Evolutionary conservation across 108 stramenopile genomes (phyloP).

Genomic region (Skeletonema potamos): DNA sequence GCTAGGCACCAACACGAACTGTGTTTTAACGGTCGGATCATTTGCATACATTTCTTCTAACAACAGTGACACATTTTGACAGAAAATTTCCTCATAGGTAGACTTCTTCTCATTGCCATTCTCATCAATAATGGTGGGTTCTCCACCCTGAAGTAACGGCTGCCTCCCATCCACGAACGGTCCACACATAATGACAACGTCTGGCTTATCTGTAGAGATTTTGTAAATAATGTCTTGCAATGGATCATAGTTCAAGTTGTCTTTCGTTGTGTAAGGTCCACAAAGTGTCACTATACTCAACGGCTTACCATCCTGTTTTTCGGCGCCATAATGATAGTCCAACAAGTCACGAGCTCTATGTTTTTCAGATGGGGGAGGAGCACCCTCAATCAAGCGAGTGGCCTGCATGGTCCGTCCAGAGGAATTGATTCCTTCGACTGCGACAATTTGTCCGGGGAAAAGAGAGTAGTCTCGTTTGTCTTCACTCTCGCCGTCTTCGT

Average conservation of each 20-base stretch:
- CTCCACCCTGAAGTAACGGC: slow-evolving; percentile 49
- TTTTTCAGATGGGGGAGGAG: slow-evolving; percentile 36
- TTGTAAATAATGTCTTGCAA: slow-evolving; percentile 80
- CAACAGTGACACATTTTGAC: slow-evolving; percentile 53
- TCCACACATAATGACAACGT: slow-evolving; percentile 92
- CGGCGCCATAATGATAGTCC: slow-evolving; percentile 41
- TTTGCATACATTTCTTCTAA: slow-evolving; percentile 59
- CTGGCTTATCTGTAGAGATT: slow-evolving; percentile 67
- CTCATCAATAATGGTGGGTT: slow-evolving; percentile 37
- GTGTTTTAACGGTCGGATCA: slow-evolving; percentile 61
- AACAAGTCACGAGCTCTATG: slow-evolving; percentile 49
- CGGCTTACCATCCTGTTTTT: slow-evolving; percentile 58
- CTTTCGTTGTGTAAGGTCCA: slow-evolving; percentile 92
- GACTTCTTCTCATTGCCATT: slow-evolving; percentile 63
- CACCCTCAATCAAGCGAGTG: slow-evolving; percentile 74
- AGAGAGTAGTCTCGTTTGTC: slow-evolving; percentile 66
- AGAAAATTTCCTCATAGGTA: slow-evolving; percentile 83
- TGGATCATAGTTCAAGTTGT: slow-evolving; percentile 89
- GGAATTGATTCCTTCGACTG: slow-evolving; percentile 89
- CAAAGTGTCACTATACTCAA: slow-evolving; percentile 76
- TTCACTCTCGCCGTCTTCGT: slow-evolving; percentile 11
- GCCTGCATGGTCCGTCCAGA: slow-evolving; percentile 83
- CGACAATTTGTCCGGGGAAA: slow-evolving; percentile 97
- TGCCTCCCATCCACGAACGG: slow-evolving; percentile 95
- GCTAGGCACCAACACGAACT: slow-evolving; percentile 94